Conservation (phyloP, 108 stramenopile species). For the Skeletonema costatum region DNA sequence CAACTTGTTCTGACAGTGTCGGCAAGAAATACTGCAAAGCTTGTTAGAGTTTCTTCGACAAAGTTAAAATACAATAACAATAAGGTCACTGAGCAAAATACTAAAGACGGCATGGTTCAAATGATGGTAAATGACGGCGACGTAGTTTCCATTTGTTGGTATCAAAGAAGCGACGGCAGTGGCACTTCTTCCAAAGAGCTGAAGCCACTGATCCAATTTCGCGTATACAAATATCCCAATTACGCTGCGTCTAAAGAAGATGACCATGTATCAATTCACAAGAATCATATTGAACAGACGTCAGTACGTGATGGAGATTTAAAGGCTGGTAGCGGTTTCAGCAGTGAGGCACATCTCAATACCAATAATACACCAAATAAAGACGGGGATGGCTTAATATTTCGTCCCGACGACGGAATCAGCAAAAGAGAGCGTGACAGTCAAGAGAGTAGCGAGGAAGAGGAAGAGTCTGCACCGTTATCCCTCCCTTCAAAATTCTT, state of each 20-base stretch:
- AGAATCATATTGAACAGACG: neutral
- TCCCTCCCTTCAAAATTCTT: conserved; percentile 20
- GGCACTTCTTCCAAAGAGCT: neutral
- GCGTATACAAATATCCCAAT: neutral
- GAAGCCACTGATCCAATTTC: conserved; percentile 23
- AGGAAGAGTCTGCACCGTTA: conserved; percentile 16
- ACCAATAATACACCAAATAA: neutral
- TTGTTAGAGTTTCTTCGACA: neutral
- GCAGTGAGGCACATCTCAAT: neutral
- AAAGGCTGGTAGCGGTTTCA: neutral
- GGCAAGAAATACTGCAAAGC: conserved; percentile 5
- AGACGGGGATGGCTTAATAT: neutral
- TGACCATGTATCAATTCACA: neutral
- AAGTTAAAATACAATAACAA: neutral
- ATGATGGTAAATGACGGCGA: conserved; percentile 18
- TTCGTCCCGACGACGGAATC: neutral
- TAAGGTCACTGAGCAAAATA: neutral
- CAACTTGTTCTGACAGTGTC: neutral
- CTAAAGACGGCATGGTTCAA: neutral
- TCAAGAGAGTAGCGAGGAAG: conserved; percentile 1
- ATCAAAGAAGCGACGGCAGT: neutral
- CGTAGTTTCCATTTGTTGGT: conserved; percentile 18
- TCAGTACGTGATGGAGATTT: neutral
- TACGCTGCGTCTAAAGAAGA: neutral
- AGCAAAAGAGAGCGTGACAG: neutral